phyloP scores from a whole-genome alignment of 441 rosid species.

The Jatropha podagrica region DNA sequence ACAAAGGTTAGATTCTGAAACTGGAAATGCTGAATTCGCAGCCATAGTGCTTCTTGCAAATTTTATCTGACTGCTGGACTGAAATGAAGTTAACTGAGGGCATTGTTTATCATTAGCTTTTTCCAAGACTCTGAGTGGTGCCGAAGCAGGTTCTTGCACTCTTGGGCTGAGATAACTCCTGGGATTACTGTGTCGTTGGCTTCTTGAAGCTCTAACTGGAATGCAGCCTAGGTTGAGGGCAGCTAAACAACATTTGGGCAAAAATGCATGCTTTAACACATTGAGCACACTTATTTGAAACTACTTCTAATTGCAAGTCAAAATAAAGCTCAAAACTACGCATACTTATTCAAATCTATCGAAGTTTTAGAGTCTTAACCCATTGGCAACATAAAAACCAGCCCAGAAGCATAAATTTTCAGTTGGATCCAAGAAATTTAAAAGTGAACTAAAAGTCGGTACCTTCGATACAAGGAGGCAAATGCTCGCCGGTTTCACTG shows the following conservation, averaged over 20 bases:
- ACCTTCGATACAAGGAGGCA: conserved; percentile 99
- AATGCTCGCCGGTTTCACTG: conserved; percentile 76
- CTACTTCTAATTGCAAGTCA: background rate
- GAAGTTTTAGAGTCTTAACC: background rate
- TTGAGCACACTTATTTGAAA: background rate
- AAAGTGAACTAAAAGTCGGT: conserved; percentile 16
- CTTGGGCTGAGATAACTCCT: conserved; percentile 78
- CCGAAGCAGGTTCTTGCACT: conserved; percentile 50
- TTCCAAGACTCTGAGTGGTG: conserved; percentile 38
- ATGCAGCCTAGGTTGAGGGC: conserved; percentile 94
- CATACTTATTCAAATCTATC: background rate
- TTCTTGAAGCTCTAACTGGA: conserved; percentile 93
- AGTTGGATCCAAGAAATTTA: conserved; percentile 22
- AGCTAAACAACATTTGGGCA: conserved; percentile 49
- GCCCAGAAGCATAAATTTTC: conserved; percentile 16
- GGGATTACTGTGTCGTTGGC: conserved; percentile 82
- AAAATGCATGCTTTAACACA: background rate
- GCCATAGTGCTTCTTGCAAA: conserved; percentile 32
- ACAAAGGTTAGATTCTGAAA: conserved; percentile 31
- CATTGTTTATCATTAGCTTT: conserved; percentile 27
- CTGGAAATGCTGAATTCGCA: conserved; percentile 26
- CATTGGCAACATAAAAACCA: background rate
- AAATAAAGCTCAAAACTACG: conserved; percentile 6
- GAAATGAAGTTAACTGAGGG: conserved; percentile 30
- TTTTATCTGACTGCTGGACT: conserved; percentile 35